These are phyloP conservation scores for Trichothecium sympodiale DNA, from an alignment of 2,329 filamentous ascomycete species.

Conservation along the genomic window DNA sequence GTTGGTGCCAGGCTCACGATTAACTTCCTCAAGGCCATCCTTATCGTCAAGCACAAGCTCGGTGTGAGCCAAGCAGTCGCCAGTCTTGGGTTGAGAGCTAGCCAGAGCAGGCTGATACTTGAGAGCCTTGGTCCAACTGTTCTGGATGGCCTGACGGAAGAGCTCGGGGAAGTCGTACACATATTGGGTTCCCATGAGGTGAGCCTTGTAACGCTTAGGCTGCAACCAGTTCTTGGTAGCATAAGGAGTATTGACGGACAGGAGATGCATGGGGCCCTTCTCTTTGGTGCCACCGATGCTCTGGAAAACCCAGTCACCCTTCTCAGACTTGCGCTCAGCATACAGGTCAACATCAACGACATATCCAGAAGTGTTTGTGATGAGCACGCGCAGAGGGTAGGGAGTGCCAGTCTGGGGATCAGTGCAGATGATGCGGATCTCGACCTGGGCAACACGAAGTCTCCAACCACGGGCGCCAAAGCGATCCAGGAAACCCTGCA, in stretches of 20 bases:
- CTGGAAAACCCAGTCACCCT: constrained; percentile 97
- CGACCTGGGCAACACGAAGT: constrained; percentile 89
- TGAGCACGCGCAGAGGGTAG: constrained; percentile 88
- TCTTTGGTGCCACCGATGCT: constrained; percentile 92
- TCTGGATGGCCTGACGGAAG: constrained; percentile 95
- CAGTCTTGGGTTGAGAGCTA: constrained; percentile 71
- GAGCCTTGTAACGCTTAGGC: constrained; percentile 98
- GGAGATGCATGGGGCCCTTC: constrained; percentile 88
- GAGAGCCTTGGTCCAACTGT: constrained; percentile 73
- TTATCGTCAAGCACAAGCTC: constrained; percentile 92
- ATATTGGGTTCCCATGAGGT: constrained; percentile 98
- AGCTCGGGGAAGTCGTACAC: constrained; percentile 99
- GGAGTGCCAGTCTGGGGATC: constrained; percentile 74
- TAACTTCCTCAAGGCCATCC: constrained; percentile 85
- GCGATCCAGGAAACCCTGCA: constrained; percentile 90
- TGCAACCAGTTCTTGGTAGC: constrained; percentile 98
- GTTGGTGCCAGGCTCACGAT: constrained; percentile 91
- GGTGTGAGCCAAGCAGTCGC: constrained; percentile 87
- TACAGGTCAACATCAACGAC: constrained; percentile 97
- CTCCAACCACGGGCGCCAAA: constrained; percentile 94
- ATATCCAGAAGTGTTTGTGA: constrained; percentile 97
- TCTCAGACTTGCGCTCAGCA: constrained; percentile 94
- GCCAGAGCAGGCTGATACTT: constrained; percentile 63
- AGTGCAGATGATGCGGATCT: constrained; percentile 97
- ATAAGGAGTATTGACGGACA: constrained; percentile 84